These are phyloP conservation scores for Coprinopsis strossmayeri DNA, from an alignment of 768 basidiomycete genomes.

Conservation along the genomic window DNA sequence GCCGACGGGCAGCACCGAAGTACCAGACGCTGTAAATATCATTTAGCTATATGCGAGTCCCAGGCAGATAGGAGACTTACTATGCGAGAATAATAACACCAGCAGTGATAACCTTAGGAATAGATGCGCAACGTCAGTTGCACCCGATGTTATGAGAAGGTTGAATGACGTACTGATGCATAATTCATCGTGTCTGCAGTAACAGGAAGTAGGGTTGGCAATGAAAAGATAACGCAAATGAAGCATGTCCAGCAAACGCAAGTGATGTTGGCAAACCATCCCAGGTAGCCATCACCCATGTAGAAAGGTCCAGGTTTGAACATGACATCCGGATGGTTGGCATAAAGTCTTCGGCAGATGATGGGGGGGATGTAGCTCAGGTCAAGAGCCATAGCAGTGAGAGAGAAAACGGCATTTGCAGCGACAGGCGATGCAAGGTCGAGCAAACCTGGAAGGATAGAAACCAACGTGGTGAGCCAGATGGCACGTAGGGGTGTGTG, in stretches of 20 bases:
- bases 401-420: slow-evolving; percentile 75
- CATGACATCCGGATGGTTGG: slow-evolving; percentile 71
- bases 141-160: too few species aligned
- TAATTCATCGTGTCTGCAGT: slow-evolving; percentile 77
- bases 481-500: slow-evolving; percentile 75
- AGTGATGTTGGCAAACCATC: slow-evolving; percentile 52
- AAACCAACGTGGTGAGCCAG: slow-evolving; percentile 62
- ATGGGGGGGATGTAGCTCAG: slow-evolving; percentile 81
- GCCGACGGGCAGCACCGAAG: slow-evolving; percentile 41
- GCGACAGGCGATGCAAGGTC: slow-evolving; percentile 74
- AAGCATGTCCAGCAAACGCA: slow-evolving; percentile 69
- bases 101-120: slow-evolving; percentile 39
- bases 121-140: too few species aligned
- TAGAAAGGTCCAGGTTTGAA: slow-evolving; percentile 87
- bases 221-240: slow-evolving; percentile 62
- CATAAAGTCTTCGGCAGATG: slow-evolving; percentile 59
- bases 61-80: slow-evolving; percentile 27
- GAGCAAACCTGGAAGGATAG: slow-evolving; percentile 65
- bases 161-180: slow-evolving; percentile 42
- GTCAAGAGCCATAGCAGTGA: slow-evolving; percentile 75
- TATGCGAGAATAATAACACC: slow-evolving; percentile 48
- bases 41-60: slow-evolving; percentile 5
- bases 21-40: slow-evolving; percentile 40
- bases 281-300: slow-evolving; percentile 65
- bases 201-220: slow-evolving; percentile 66